Base-by-base conservation (phyloP, 768 basidiomycete genomes). In the Amylocystis lapponica region DNA sequence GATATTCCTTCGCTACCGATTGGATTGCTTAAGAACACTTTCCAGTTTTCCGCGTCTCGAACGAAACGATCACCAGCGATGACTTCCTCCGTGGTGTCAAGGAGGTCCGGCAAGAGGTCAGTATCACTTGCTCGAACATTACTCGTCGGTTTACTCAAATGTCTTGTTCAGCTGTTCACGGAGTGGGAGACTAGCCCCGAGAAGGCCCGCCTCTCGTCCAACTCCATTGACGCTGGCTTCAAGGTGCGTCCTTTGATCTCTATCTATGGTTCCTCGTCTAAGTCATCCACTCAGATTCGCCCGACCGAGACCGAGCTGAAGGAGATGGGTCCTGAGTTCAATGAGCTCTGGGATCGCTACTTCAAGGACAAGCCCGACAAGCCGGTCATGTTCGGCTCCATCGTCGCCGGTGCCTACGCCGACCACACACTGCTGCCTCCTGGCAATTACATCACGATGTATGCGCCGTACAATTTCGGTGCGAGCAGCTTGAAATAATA, bases 311-410 rank as follows among this genome's bases (percentile, higher is more conserved):
- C 70, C 51, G 83, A 85, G 57, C 65, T 83, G 47, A 83, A 82
- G 58, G 79, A 83, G 61, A 83, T 83, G 81, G 82, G 82, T n/a
- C 81, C 80, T 13, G 82, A 84, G 54, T 84, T 83, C 65, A 80
- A 81, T 53, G 66, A 69, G 49, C 72, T 83, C 36, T 83, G 76
- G 78, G 63, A 85, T 57, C 70, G 29, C 22, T 84, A 86, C 66
- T 84, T 86, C 75, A 82, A 79, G 69, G 78, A 85, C 67, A 84
- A 83, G 68, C 82, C 81, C 41, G 82, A 83, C 69, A 85, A 84
- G 68, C 83, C 82, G 3, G 79, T 83, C 46, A 83, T 83, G 81
- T 82, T 82, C 58, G 80, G 76, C 40, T 78, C 79, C 30, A 83
- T 83, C 49, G 80, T 83, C 35, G 74, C 76, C 26, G 81, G 73